Evolutionary conservation across 768 basidiomycete species (phyloP).

Genomic region (Termitomyces sp.): DNA sequence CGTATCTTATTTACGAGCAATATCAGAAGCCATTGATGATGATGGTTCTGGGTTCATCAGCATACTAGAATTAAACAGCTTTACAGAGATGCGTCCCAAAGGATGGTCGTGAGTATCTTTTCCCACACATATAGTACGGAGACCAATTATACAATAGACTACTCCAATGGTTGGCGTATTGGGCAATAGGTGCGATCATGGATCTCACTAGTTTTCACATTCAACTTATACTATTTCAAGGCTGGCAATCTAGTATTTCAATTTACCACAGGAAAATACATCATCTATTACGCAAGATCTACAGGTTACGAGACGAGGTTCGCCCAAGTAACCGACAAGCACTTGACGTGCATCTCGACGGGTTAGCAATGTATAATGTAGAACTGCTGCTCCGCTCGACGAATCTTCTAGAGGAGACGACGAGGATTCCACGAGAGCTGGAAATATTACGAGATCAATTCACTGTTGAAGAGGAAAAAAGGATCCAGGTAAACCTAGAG

Average conservation of each 20-base stretch:
- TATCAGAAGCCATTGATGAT: slow-evolving; percentile 4
- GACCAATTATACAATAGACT: background rate
- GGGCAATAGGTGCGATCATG: background rate
- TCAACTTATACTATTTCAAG: background rate
- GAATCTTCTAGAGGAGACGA: background rate
- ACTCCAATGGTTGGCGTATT: slow-evolving; percentile 2
- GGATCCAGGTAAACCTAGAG: background rate
- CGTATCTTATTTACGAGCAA: background rate
- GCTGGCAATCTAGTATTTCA: background rate
- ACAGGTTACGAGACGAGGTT: background rate
- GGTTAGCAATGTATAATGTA: background rate
- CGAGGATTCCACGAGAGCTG: background rate
- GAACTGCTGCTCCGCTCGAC: background rate
- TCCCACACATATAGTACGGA: background rate
- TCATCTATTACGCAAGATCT: background rate
- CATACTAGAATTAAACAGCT: background rate
- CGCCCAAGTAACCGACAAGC: background rate
- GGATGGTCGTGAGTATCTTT: background rate
- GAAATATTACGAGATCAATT: background rate
- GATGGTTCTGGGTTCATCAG: slow-evolving; percentile 2
- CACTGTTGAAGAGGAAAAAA: background rate
- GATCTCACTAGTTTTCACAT: background rate
- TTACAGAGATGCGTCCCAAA: background rate
- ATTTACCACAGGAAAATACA: background rate
- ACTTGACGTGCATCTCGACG: background rate